Base-by-base conservation (phyloP, 768 basidiomycete species). In the Tulasnella sp. region DNA sequence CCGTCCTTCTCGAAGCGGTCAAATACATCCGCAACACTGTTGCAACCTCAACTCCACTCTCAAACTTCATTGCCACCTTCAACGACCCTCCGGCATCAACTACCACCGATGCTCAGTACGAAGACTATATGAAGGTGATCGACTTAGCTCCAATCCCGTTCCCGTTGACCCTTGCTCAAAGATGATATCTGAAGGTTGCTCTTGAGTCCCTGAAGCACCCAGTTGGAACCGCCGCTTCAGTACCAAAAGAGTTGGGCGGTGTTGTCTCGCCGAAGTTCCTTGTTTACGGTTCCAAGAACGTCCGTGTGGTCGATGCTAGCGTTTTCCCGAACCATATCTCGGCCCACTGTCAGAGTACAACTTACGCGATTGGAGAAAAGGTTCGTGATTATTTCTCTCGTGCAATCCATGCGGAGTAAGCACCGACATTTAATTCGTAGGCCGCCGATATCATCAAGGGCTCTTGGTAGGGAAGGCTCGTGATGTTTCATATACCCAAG, bases 231-330 rank as follows among this genome's bases (percentile, higher is more conserved):
- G 89, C 91, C 81, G 87, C 88, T 16, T 82, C 86, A 34, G 87
- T 88, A 83, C 87, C 90, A 3, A 87, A 88, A 27, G 86, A 88
- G 38, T 87, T 88, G 74, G 88, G 88, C 6, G 92, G 91, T 21
- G 92, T 92, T 4, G 90, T 93, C 10, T 90, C 93, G 82, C 21
- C 36, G 3, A 52, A 42, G 76, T 88, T 39, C 85, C 85, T n/a
- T 87, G 91, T 93, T 18, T 90, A 91, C 81, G 90, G 89, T 0
- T 90, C 90, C 3, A 85, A 83, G 71, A 91, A 91, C 80, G 77
- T 91, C n/a, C 87, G 90, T 82, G 88, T 93, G 38, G 90, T 86
- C 14, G 89, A 90, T 82, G 76, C 90, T n/a, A 90, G 89, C 5
- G 85, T 90, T 74, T 83, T 90, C 9, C 90, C 90, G 2, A 82